Base-by-base conservation (phyloP, 208 protist species). In the Acanthamoeba culbertsoni region DNA sequence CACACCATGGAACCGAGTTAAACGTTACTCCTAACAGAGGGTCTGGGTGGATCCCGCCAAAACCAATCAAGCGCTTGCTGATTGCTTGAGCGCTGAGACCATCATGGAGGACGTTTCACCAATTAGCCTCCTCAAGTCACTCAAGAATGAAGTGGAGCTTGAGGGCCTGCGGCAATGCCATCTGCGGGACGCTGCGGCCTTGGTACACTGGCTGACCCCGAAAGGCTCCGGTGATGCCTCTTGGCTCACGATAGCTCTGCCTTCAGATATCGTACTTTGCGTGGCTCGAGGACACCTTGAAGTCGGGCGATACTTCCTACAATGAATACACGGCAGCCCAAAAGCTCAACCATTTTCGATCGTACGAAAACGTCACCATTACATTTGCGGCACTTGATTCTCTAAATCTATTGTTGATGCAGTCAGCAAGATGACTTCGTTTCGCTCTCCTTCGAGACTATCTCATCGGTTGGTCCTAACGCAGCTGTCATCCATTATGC, bases 401-500 rank as follows among this genome's bases (percentile, higher is more conserved):
- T 5, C 53, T 43, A 12, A 20, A 12, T 18, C 37, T n/a, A 6
- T 55, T n/a, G 42, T 96, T 77, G 94, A 96, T 40, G 94, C 48
- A 90, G 82, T 7, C 31, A 95, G 59, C 93, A 96, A 59, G 28
- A 59, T 4, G 92, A 97, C 93, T 99, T 98, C 94, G 96, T 99
- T 62, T 96, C 97, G 94, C 96, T 98, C 0, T 98, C 96, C 75
- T 99, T 99, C 89, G 79, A 79, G 12, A 98, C 98, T 18, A 99
- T 99, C 89, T 98, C 97, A 37, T 95, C 96, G 0, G 96, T 96
- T 0, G 98, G 98, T 2, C 62, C 97, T 14, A 99, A 99, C 93
- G 98, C 96, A 10, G 98, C 99, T 0, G 98, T 99, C 95, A 98
- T 99, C 84, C 99, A 99, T 95, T 99, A 99, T 94, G 89, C 91